A percentile compares a stretch with the other conserved stretches of the same genome.
phyloP scores from a whole-genome alignment of 2,329 filamentous ascomycete genomes.

The Penicillium psychrosexuale region DNA sequence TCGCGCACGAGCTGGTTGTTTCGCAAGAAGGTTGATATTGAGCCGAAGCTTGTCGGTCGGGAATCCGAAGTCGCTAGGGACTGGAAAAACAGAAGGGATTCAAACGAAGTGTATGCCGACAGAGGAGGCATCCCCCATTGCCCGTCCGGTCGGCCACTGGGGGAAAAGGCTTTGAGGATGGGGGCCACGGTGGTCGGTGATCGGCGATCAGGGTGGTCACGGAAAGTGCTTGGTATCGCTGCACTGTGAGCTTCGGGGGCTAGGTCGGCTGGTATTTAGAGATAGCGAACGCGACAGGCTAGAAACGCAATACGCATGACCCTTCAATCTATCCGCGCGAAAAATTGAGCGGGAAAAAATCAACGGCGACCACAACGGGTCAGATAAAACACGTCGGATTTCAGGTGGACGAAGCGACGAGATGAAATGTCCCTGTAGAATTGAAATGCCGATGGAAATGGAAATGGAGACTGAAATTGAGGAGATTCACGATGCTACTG shows the following conservation, averaged over 20 bases:
- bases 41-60: conserved; percentile 62
- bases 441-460: conserved; percentile 6
- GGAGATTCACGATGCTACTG: not conserved
- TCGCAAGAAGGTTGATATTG: conserved; percentile 71
- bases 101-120: conserved; percentile 75
- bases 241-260: not conserved
- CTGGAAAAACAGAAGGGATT: conserved; percentile 82
- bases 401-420: not conserved
- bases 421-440: not conserved
- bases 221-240: not conserved
- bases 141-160: conserved; percentile 39
- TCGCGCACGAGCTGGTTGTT: conserved; percentile 70
- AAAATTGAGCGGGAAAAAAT: conserved; percentile 1
- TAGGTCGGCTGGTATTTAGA: not conserved
- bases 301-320: conserved; percentile 15
- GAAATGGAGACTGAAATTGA: conserved; percentile 4
- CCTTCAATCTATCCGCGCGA: conserved; percentile 24
- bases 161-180: conserved; percentile 32
- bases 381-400: not conserved
- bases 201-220: conserved; percentile 5
- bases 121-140: conserved; percentile 57
- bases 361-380: conserved; percentile 12
- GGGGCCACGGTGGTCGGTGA: conserved; percentile 36
- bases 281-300: conserved; percentile 8
- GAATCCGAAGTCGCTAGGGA: conserved; percentile 67